Evolutionary conservation across 345 rosid genomes (phyloP).

Genomic region (Microthlaspi erraticum): DNA sequence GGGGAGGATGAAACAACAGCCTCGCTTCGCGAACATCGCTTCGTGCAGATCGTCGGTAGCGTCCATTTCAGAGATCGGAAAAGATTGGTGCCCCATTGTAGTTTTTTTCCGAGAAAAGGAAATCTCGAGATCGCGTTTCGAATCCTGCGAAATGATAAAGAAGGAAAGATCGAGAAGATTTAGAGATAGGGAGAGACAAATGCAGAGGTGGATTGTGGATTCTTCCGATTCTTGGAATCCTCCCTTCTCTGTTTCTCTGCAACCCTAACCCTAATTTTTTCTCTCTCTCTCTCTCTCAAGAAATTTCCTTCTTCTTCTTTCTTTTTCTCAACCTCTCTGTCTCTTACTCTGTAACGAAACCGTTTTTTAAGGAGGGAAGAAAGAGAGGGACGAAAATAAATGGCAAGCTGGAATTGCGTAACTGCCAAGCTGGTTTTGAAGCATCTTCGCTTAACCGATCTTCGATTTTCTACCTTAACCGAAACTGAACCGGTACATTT

Average conservation of each 20-base stretch:
- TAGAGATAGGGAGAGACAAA: constrained; percentile 35
- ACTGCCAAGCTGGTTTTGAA: constrained; percentile 18
- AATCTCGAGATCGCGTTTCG: not conserved
- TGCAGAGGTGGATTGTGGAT: constrained; percentile 26
- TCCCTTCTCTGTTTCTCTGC: constrained; percentile 36
- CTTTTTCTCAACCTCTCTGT: not conserved
- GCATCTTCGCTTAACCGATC: constrained; percentile 1
- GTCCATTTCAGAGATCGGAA: constrained; percentile 36
- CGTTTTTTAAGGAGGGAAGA: constrained; percentile 27
- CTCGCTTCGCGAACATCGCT: constrained; percentile 38
- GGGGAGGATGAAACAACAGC: constrained; percentile 54
- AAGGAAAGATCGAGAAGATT: not conserved
- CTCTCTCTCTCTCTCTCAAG: constrained; percentile 29
- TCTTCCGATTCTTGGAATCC: constrained; percentile 22
- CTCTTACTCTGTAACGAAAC: constrained; percentile 1
- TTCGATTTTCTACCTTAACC: constrained; percentile 7
- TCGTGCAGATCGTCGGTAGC: constrained; percentile 47
- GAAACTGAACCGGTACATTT: not conserved
- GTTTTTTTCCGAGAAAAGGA: not conserved
- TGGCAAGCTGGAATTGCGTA: constrained; percentile 39
- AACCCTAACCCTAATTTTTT: constrained; percentile 43
- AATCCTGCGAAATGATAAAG: not conserved
- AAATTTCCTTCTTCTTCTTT: not conserved
- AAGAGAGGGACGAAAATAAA: constrained; percentile 18
- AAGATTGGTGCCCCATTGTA: constrained; percentile 36